Percentiles rank a stretch among this genome's conserved stretches.
These are phyloP conservation scores for Sechiopsis laciniata DNA, from an alignment of 306 rosid genomes.

Conservation along the genomic window DNA sequence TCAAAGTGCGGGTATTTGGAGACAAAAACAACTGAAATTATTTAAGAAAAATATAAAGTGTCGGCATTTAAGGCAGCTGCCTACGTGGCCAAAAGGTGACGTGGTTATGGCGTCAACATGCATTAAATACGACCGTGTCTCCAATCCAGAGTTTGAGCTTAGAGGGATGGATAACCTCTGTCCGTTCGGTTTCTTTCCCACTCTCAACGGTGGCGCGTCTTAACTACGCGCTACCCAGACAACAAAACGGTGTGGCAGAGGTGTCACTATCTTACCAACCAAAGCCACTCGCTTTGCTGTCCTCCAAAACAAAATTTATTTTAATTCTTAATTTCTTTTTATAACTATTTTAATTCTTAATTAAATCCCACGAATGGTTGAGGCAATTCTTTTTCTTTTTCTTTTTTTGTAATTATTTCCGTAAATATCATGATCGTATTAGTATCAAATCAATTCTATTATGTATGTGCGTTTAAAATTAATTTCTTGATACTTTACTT, in stretches of 20 bases:
- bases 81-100: slow-evolving; percentile 48
- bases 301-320: background rate
- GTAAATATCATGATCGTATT: background rate
- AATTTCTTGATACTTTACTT: background rate
- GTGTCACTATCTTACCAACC: slow-evolving; percentile 23
- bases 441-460: background rate
- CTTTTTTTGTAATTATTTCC: background rate
- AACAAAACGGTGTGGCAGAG: background rate
- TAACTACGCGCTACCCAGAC: background rate
- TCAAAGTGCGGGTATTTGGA: background rate
- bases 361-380: slow-evolving; percentile 16
- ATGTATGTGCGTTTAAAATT: background rate
- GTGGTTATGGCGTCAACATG: slow-evolving; percentile 40
- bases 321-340: no score
- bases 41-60: slow-evolving; percentile 36
- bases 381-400: no score
- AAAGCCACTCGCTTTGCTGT: slow-evolving; percentile 15
- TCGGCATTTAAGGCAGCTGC: slow-evolving; percentile 59
- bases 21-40: slow-evolving; percentile 38
- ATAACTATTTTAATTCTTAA: no score
- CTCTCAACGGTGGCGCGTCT: slow-evolving; percentile 14
- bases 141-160: slow-evolving; percentile 4
- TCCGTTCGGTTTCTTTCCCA: no score
- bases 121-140: slow-evolving; percentile 28
- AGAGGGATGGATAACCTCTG: background rate